A percentile compares a stretch with the other conserved stretches of the same genome.
phyloP scores from a whole-genome alignment of 2,329 filamentous ascomycete genomes.

The Diatrype stigma region DNA sequence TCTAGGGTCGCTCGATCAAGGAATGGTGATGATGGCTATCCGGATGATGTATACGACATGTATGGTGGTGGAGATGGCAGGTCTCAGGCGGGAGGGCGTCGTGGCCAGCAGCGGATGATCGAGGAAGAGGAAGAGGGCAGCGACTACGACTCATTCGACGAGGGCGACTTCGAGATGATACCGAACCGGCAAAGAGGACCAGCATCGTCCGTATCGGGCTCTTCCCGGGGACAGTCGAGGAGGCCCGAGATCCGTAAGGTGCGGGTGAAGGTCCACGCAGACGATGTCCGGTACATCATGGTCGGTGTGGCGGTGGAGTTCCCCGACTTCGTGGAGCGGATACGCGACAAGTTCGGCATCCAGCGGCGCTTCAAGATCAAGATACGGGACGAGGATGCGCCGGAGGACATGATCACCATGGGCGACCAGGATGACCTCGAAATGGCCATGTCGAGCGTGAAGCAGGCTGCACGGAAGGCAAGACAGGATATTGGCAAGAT shows the following conservation, averaged over 20 bases:
- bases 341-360: slow-evolving; percentile 83
- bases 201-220: slow-evolving; percentile 43
- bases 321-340: slow-evolving; percentile 69
- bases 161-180: slow-evolving; percentile 77
- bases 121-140: slow-evolving; percentile 78
- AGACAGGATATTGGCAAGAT: slow-evolving; percentile 83
- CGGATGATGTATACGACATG: slow-evolving; percentile 67
- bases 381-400: slow-evolving; percentile 73
- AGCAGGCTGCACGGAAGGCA: slow-evolving; percentile 65
- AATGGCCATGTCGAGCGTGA: slow-evolving; percentile 71
- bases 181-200: slow-evolving; percentile 46
- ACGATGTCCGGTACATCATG: slow-evolving; percentile 92
- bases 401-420: slow-evolving; percentile 91
- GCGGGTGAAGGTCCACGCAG: slow-evolving; percentile 85
- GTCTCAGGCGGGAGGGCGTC: slow-evolving; percentile 36
- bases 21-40: slow-evolving; percentile 60
- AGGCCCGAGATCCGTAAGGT: slow-evolving; percentile 70
- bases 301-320: slow-evolving; percentile 70
- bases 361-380: slow-evolving; percentile 81
- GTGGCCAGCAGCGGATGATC: slow-evolving; percentile 58
- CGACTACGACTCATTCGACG: slow-evolving; percentile 69
- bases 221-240: slow-evolving; percentile 51
- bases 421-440: slow-evolving; percentile 95
- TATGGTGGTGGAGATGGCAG: slow-evolving; percentile 42
- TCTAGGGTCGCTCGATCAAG: slow-evolving; percentile 31